Evolutionary conservation across 331 rosid genomes (phyloP).

Genomic region (Rhamnella rubrinervis): DNA sequence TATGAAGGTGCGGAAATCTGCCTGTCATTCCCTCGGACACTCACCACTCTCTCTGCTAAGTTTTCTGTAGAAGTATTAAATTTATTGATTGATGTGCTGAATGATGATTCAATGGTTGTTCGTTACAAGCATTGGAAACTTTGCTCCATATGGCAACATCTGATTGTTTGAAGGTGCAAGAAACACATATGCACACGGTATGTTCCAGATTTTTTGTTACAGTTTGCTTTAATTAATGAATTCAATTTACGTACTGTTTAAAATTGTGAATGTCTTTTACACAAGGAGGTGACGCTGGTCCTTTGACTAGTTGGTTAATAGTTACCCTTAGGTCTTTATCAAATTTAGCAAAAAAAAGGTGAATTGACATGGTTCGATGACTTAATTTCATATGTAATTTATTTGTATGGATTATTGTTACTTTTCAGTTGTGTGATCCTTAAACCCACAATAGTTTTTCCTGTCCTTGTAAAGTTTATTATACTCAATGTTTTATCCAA

Average conservation of each 20-base stretch:
- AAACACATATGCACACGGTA: conserved; percentile 75
- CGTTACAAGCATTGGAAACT: conserved; percentile 77
- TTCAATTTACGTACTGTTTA: neutral
- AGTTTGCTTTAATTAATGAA: neutral
- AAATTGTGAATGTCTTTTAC: neutral
- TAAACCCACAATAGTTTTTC: too few relatives aligned
- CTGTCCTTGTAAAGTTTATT: too few relatives aligned
- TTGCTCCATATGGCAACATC: conserved; percentile 62
- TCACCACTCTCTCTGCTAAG: conserved; percentile 51
- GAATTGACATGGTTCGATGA: neutral
- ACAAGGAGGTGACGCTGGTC: neutral
- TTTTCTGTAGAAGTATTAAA: conserved; percentile 68
- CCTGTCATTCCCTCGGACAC: conserved; percentile 56
- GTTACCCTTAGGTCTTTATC: too few relatives aligned
- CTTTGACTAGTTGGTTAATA: too few relatives aligned
- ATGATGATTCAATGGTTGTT: conserved; percentile 66
- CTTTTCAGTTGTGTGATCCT: too few relatives aligned
- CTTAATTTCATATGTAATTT: neutral
- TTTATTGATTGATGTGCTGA: conserved; percentile 64
- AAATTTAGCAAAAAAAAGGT: neutral
- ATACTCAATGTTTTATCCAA: too few relatives aligned
- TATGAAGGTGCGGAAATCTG: conserved; percentile 77
- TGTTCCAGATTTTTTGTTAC: conserved; percentile 20
- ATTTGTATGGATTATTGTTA: neutral
- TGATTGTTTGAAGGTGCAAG: conserved; percentile 60